Percentiles rank a stretch among this genome's conserved stretches.
Conservation (phyloP, 495 filamentous ascomycete genomes). For the Trichoderma erinaceum region DNA sequence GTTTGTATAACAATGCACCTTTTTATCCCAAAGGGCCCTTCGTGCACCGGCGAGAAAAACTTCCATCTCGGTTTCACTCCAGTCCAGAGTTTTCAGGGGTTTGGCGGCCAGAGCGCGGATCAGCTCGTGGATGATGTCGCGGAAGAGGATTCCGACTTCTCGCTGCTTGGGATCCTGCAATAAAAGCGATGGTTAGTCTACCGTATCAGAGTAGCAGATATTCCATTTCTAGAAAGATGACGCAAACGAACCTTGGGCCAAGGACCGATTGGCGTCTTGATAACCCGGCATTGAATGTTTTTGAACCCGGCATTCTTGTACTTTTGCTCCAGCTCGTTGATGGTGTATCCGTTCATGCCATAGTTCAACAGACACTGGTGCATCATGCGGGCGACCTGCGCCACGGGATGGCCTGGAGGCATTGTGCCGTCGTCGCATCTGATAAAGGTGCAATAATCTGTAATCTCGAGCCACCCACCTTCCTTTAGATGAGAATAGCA, state of each 20-base stretch:
- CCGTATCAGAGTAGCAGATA: neutral
- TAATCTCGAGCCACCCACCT: slow-evolving; percentile 49
- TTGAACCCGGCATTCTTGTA: slow-evolving; percentile 52
- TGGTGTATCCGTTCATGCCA: slow-evolving; percentile 41
- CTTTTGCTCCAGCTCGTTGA: slow-evolving; percentile 44
- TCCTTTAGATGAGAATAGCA: slow-evolving; percentile 34
- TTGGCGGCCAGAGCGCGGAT: neutral
- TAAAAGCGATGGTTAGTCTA: neutral
- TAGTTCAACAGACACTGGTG: slow-evolving; percentile 43
- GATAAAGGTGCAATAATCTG: slow-evolving; percentile 33
- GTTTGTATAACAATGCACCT: slow-evolving; percentile 3
- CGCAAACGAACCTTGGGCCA: neutral
- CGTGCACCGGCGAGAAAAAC: neutral
- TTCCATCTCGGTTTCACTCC: neutral
- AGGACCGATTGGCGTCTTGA: slow-evolving; percentile 21
- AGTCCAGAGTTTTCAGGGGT: neutral
- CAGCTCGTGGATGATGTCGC: neutral
- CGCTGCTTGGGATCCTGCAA: neutral
- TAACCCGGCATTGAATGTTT: slow-evolving; percentile 46
- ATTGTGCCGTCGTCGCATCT: slow-evolving; percentile 28
- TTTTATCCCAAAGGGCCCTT: neutral
- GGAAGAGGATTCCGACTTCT: neutral
- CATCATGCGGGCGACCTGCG: neutral
- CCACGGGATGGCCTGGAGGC: slow-evolving; percentile 12
- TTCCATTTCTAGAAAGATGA: neutral